These are phyloP conservation scores for Erythrobasidium hasegawianum DNA, from an alignment of 1,284 basidiomycete species.

Conservation along the genomic window DNA sequence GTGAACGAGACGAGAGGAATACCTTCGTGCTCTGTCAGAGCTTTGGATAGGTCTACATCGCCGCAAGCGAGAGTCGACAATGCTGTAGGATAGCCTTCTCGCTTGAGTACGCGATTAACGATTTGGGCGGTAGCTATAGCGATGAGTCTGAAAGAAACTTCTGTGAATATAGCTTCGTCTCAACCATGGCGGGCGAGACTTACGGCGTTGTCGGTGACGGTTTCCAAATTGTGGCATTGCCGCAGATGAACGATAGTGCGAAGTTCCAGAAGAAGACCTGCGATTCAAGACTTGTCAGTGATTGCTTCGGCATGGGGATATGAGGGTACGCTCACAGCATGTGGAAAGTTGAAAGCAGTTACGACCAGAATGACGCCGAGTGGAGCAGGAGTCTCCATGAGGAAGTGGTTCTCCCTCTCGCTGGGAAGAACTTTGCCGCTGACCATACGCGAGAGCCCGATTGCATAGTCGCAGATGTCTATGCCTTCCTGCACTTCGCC, in stretches of 20 bases:
- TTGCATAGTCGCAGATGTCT: slow-evolving; percentile 67
- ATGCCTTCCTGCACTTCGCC: slow-evolving; percentile 94
- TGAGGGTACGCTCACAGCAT: slow-evolving; percentile 80
- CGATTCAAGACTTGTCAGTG: background rate
- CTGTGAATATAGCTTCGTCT: too few species aligned
- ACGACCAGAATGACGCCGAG: slow-evolving; percentile 87
- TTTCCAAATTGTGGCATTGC: slow-evolving; percentile 93
- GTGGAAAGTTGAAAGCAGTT: slow-evolving; percentile 89
- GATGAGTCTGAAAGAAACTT: too few species aligned
- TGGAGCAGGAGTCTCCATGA: slow-evolving; percentile 82
- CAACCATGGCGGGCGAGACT: background rate
- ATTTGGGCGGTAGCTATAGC: slow-evolving; percentile 84
- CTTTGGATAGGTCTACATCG: slow-evolving; percentile 72
- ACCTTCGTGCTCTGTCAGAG: slow-evolving; percentile 65
- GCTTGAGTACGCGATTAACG: slow-evolving; percentile 73
- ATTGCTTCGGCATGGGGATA: too few species aligned
- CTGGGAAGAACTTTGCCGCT: slow-evolving; percentile 43
- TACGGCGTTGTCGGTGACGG: slow-evolving; percentile 84
- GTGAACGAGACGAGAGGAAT: slow-evolving; percentile 81
- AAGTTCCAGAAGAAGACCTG: slow-evolving; percentile 65
- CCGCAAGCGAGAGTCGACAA: slow-evolving; percentile 78
- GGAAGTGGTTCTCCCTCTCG: slow-evolving; percentile 72
- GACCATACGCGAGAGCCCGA: slow-evolving; percentile 35
- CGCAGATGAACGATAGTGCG: slow-evolving; percentile 78
- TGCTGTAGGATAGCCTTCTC: slow-evolving; percentile 75